Conservation (phyloP, 78 protist species). For the Dictyostelium capitatum region DNA sequence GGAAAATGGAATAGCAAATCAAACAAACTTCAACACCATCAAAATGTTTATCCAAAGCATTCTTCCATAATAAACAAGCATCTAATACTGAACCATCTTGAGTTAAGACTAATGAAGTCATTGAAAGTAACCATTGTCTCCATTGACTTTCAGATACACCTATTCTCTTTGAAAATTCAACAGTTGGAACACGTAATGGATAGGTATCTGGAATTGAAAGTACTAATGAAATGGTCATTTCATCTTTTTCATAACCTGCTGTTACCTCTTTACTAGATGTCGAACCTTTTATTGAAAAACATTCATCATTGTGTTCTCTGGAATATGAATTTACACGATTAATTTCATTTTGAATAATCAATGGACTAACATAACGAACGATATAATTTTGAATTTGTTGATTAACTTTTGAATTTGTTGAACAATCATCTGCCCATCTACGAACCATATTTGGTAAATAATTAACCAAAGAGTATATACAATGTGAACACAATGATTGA, state of each 20-base stretch:
- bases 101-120: constrained; percentile 82
- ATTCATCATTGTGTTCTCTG: not conserved
- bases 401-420: constrained; percentile 2
- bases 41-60: constrained; percentile 85
- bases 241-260: constrained; percentile 78
- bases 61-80: constrained; percentile 86
- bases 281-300: constrained; percentile 39
- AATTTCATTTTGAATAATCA: constrained; percentile 52
- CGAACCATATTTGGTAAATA: constrained; percentile 54
- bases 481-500: constrained; percentile 28
- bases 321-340: constrained; percentile 14
- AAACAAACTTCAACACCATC: constrained; percentile 93
- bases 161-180: constrained; percentile 71
- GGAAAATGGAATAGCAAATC: constrained; percentile 90
- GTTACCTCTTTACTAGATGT: constrained; percentile 37
- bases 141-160: constrained; percentile 88
- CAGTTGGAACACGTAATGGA: constrained; percentile 73
- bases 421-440: constrained; percentile 56
- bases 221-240: constrained; percentile 65
- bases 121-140: constrained; percentile 86
- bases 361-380: constrained; percentile 45
- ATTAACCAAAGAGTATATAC: constrained; percentile 29
- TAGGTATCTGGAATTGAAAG: constrained; percentile 74
- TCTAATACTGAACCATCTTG: constrained; percentile 88
- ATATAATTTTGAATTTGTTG: constrained; percentile 48